A percentile compares a stretch with the other conserved stretches of the same genome.
phyloP scores from a whole-genome alignment of 352 stramenopile species.

The Pythium sukuiense region DNA sequence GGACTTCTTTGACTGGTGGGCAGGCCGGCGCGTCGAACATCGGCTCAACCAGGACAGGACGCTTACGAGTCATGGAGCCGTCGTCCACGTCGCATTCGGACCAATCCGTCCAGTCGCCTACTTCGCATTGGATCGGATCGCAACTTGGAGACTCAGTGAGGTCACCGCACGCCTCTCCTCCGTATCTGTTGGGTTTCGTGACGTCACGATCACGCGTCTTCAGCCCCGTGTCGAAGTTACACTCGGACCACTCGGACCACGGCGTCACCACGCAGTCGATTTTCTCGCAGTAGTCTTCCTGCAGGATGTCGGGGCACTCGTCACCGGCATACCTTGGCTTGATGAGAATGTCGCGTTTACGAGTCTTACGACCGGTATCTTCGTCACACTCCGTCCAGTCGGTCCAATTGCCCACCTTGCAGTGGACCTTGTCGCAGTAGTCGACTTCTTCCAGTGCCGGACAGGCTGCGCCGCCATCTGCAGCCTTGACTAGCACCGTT shows the following conservation, averaged over 20 bases:
- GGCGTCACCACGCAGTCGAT: constrained; percentile 33
- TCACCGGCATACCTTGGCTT: constrained; percentile 36
- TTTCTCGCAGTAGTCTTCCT: constrained; percentile 32
- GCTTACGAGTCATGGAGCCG: constrained; percentile 29
- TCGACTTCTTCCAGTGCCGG: constrained; percentile 34
- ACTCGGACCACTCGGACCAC: constrained; percentile 43
- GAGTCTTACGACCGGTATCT: constrained; percentile 40
- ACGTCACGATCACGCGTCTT: constrained; percentile 46
- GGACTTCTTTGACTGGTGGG: constrained; percentile 24
- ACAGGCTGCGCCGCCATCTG: constrained; percentile 42
- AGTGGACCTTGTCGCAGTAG: constrained; percentile 47
- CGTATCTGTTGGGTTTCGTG: constrained; percentile 25
- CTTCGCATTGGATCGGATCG: constrained; percentile 38
- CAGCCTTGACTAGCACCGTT: constrained; percentile 35
- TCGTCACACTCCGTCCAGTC: constrained; percentile 54
- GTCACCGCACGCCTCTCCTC: constrained; percentile 26
- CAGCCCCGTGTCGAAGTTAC: constrained; percentile 39
- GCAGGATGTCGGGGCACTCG: constrained; percentile 11
- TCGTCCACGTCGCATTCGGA: constrained; percentile 31
- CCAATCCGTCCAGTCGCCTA: constrained; percentile 37
- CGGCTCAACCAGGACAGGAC: constrained; percentile 32
- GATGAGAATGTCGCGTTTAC: constrained; percentile 30
- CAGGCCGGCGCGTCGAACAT: constrained; percentile 36
- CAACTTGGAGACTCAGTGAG: constrained; percentile 30
- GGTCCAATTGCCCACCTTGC: constrained; percentile 46